Evolutionary conservation across 2,329 filamentous ascomycete genomes (phyloP).

Genomic region (Botrytis cinerea): DNA sequence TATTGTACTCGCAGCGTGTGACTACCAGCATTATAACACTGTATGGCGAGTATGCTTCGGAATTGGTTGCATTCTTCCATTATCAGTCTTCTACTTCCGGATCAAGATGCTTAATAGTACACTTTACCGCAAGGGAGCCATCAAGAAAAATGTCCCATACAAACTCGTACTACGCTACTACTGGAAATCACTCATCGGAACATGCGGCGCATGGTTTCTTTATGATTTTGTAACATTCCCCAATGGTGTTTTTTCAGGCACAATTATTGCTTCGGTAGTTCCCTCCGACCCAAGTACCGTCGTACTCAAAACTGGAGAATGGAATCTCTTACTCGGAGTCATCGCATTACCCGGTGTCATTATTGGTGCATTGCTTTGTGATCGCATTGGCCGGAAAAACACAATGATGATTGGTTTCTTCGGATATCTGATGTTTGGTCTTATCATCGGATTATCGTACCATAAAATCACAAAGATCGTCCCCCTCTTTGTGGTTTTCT

Average conservation of each 20-base stretch:
- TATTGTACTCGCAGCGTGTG: conserved; percentile 47
- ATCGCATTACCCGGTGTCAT: conserved; percentile 53
- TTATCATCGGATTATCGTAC: conserved; percentile 54
- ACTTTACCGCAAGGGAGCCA: conserved; percentile 54
- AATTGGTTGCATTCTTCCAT: conserved; percentile 51
- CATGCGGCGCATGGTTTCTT: conserved; percentile 55
- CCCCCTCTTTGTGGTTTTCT: conserved; percentile 54
- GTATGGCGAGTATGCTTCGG: conserved; percentile 54
- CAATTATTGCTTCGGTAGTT: conserved; percentile 47
- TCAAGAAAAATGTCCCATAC: conserved; percentile 54
- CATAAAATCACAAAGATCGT: conserved; percentile 51
- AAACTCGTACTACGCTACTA: conserved; percentile 53
- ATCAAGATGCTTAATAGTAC: conserved; percentile 54
- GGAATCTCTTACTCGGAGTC: conserved; percentile 50
- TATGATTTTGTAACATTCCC: conserved; percentile 50
- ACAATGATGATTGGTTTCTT: conserved; percentile 54
- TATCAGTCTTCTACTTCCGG: conserved; percentile 58
- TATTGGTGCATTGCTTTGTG: conserved; percentile 51
- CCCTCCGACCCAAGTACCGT: conserved; percentile 36
- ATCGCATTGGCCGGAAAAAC: conserved; percentile 51
- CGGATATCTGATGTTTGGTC: conserved; percentile 53
- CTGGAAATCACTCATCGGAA: conserved; percentile 55
- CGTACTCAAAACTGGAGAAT: conserved; percentile 49
- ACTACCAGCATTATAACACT: conserved; percentile 43
- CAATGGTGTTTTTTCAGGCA: conserved; percentile 50